Evolutionary conservation across 441 rosid genomes (phyloP), one percentile per base, ranked within the genome.

Genomic region (Theobroma grandiflorum): DNA sequence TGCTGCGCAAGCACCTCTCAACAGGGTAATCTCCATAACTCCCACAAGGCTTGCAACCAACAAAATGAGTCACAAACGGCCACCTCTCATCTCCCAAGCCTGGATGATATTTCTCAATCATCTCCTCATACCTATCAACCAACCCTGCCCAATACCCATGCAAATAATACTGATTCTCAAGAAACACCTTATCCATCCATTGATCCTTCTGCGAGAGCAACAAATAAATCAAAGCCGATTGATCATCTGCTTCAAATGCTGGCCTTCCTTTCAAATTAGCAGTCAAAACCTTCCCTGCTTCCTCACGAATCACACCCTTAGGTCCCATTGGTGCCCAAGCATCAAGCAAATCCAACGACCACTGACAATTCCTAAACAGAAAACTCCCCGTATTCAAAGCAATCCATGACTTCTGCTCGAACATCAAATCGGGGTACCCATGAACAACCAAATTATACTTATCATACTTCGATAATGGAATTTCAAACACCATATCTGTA

Each of bases 271-370:
- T 97, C 77, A 95, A 82, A 79, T 92, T 87, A 22, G 94, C 95
- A 0, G 99, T 96, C 91, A 96, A 84, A 33, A 96, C 79, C 86
- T 88, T 96, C 62, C 98, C 99, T 0, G 98, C 99, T 82, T 95
- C 98, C 55, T 95, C 99, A 71, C 99, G 91, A 7, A 94, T 77
- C 0, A 85, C 83, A 2, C 99, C 99, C 84, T 96, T 96, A 4
- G 98, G 99, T 20, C 99, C 99, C 97, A 91, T 95, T 0, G 99
- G 98, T 2, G 99, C 97, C 99, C 99, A 96, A 0, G 90, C 92
- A 87, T 95, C 99, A 7, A 95, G 96, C 91, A 96, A 86, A 87
- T 95, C 98, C 84, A 96, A 83, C 0, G 97, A 90, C 99, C 99
- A 96, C 79, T 95, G 98, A 53, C 98, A 96, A 58, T 96, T 96